A percentile compares a stretch with the other conserved stretches of the same genome.
Evolutionary conservation across 352 stramenopile species (phyloP).

Genomic region (Globisporangium barbulae): DNA sequence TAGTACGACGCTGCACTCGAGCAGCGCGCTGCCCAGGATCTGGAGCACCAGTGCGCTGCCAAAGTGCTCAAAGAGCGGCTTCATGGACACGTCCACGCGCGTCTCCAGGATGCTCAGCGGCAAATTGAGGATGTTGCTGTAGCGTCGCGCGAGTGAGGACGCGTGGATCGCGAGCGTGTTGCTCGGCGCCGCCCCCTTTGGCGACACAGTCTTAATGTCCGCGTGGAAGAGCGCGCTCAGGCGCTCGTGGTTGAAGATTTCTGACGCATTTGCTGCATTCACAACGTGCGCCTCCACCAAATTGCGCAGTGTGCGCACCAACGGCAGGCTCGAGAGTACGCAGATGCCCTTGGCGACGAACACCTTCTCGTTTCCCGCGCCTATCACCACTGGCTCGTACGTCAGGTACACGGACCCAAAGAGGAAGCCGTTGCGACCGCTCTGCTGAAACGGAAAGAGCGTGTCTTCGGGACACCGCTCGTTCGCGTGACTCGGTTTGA

Average conservation of each 20-base stretch:
- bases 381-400: slow-evolving; percentile 54
- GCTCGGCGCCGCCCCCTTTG: slow-evolving; percentile 18
- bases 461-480: slow-evolving; percentile 43
- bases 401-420: slow-evolving; percentile 78
- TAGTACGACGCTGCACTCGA: slow-evolving; percentile 88
- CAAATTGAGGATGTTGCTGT: slow-evolving; percentile 41
- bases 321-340: slow-evolving; percentile 55
- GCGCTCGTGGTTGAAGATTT: slow-evolving; percentile 45
- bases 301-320: slow-evolving; percentile 55
- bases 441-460: slow-evolving; percentile 80
- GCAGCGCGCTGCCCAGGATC: slow-evolving; percentile 73
- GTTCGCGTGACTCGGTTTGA: slow-evolving; percentile 29
- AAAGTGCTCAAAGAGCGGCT: slow-evolving; percentile 67
- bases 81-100: slow-evolving; percentile 63
- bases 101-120: slow-evolving; percentile 42
- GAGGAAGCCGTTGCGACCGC: slow-evolving; percentile 62
- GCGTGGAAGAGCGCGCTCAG: slow-evolving; percentile 38
- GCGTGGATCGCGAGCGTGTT: slow-evolving; percentile 28
- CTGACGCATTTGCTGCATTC: slow-evolving; percentile 25
- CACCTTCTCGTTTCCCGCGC: slow-evolving; percentile 38
- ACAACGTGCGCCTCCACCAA: slow-evolving; percentile 58
- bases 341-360: slow-evolving; percentile 70
- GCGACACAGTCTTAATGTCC: slow-evolving; percentile 14
- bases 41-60: slow-evolving; percentile 63
- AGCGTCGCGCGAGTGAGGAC: slow-evolving; percentile 26